phyloP scores from a whole-genome alignment of 108 stramenopile genomes.

The Nitzschia palea region DNA sequence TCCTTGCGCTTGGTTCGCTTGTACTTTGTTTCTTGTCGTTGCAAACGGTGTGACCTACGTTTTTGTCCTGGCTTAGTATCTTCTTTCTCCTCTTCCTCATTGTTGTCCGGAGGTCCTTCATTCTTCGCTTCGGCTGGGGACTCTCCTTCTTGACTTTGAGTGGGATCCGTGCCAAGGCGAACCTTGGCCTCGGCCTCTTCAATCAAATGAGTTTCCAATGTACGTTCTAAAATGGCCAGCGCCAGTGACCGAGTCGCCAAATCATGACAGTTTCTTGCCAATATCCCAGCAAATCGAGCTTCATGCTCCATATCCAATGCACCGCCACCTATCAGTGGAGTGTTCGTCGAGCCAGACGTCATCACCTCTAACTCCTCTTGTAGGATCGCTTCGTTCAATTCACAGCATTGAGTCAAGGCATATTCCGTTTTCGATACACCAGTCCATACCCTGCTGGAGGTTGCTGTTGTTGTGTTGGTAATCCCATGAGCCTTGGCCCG shows the following conservation, averaged over 20 bases:
- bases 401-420: slow-evolving; percentile 46
- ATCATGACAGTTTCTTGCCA: slow-evolving; percentile 42
- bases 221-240: slow-evolving; percentile 54
- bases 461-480: background rate
- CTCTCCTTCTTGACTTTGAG: background rate
- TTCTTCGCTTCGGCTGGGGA: slow-evolving; percentile 7
- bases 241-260: slow-evolving; percentile 30
- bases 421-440: slow-evolving; percentile 32
- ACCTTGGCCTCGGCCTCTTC: slow-evolving; percentile 11
- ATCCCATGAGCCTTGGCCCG: slow-evolving; percentile 6
- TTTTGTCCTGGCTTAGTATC: background rate
- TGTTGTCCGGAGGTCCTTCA: slow-evolving; percentile 5
- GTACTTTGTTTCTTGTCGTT: background rate
- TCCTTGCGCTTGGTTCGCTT: slow-evolving; percentile 6
- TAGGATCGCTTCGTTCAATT: slow-evolving; percentile 14
- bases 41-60: background rate
- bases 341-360: background rate
- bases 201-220: slow-evolving; percentile 21
- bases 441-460: background rate
- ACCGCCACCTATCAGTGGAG: slow-evolving; percentile 8
- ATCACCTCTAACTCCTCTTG: slow-evolving; percentile 8
- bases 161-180: background rate
- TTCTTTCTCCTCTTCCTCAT: background rate
- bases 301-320: slow-evolving; percentile 26
- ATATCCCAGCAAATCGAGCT: slow-evolving; percentile 40